Base-by-base conservation (phyloP, 805 yeast species). In the Trichomonascus vanleenenianus region DNA sequence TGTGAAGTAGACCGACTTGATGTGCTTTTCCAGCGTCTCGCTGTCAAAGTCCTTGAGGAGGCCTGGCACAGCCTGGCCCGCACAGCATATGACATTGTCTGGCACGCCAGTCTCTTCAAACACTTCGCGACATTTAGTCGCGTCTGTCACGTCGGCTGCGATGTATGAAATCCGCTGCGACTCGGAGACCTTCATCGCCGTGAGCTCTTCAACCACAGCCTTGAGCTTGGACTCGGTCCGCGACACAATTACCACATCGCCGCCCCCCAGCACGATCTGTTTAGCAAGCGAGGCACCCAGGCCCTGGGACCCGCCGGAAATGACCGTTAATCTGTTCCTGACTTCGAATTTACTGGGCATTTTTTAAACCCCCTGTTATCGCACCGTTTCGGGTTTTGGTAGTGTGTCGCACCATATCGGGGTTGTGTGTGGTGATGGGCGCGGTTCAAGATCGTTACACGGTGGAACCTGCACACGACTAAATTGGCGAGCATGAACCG, bases 291-390 rank as follows among this genome's bases (percentile, higher is more conserved):
- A 85, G 2, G 79, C 79, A 0, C 98, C 98, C 1, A 91, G 68
- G 0, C 98, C 98, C 58, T 91, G 98, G 0, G 96, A 87, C 0
- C 87, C 97, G 2, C 98, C 98, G 0, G 95, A 77, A n/a, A 91
- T 73, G 14, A 91, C 72, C 2, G 83, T 88, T 1, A 75, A 60
- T 42, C 72, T 67, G 9, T 75, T 67, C 2, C 47, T 49, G 14
- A 62, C 58, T 48, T 47, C 27, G 27, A 22, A 22, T 22, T 22
- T 22, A n/a, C n/a, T n/a, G 27, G 27, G 27, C 27, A 22, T 22
- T 22, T 22, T 22, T 22, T 22, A n/a, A n/a, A n/a, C n/a, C n/a
- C n/a, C n/a, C n/a, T n/a, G n/a, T n/a, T n/a, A n/a, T n/a, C n/a
- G n/a, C n/a, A n/a, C n/a, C n/a, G n/a, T n/a, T 35, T 35, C 9